Conservation (phyloP, 2,329 filamentous ascomycete species). For the Allantophomopsis lycopodina region DNA sequence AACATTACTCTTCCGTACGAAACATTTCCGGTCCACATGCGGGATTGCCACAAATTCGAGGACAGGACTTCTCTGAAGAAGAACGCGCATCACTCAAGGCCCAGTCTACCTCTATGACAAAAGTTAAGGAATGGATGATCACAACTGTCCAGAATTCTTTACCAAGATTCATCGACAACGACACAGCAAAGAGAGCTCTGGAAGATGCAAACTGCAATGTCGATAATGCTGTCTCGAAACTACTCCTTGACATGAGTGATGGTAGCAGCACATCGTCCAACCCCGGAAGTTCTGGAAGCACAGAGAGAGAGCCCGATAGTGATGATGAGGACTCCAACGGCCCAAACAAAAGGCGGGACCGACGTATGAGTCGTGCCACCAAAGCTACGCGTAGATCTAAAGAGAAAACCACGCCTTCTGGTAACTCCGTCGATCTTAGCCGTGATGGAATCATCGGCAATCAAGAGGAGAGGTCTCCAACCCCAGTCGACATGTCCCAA, state of each 20-base stretch:
- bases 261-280: slow-evolving; percentile 24
- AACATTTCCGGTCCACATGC: slow-evolving; percentile 42
- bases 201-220: slow-evolving; percentile 35
- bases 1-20: slow-evolving; percentile 55
- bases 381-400: slow-evolving; percentile 3
- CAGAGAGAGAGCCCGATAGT: slow-evolving; percentile 34
- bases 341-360: slow-evolving; percentile 31
- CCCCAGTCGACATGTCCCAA: neutral
- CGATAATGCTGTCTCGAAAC: slow-evolving; percentile 32
- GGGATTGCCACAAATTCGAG: slow-evolving; percentile 33
- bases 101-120: slow-evolving; percentile 21
- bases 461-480: neutral
- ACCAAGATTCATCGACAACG: slow-evolving; percentile 32
- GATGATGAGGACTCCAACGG: slow-evolving; percentile 30
- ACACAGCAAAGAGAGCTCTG: slow-evolving; percentile 34
- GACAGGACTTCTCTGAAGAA: slow-evolving; percentile 15
- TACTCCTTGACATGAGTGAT: slow-evolving; percentile 32
- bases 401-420: neutral
- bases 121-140: slow-evolving; percentile 39
- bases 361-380: slow-evolving; percentile 4
- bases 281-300: slow-evolving; percentile 28
- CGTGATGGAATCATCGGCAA: too few species aligned
- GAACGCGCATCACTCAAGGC: slow-evolving; percentile 23
- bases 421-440: neutral
- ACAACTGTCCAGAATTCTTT: slow-evolving; percentile 35